phyloP scores from a whole-genome alignment of 2,329 filamentous ascomycete genomes.

The Penicillium griseofulvum region DNA sequence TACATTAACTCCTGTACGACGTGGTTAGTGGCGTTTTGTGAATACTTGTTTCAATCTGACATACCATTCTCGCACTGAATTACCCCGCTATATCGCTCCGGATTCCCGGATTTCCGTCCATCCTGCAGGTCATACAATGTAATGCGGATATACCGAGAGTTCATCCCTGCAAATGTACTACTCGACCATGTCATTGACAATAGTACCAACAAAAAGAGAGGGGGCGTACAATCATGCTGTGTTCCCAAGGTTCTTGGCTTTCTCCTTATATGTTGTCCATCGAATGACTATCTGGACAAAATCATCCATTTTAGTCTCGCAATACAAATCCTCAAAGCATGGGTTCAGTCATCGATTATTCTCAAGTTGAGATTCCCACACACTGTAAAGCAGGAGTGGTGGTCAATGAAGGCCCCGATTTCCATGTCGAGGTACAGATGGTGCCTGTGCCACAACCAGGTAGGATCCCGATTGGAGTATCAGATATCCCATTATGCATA shows the following conservation, averaged over 20 bases:
- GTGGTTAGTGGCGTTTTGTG: slow-evolving; percentile 8
- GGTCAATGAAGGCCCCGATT: slow-evolving; percentile 51
- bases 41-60: slow-evolving; percentile 11
- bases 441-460: slow-evolving; percentile 51
- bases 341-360: slow-evolving; percentile 4
- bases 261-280: background rate
- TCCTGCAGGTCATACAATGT: too few relatives aligned
- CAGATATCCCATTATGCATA: background rate
- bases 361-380: slow-evolving; percentile 40
- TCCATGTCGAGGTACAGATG: slow-evolving; percentile 48
- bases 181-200: background rate
- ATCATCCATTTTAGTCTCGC: background rate
- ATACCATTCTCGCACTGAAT: background rate
- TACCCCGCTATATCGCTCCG: background rate
- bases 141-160: background rate
- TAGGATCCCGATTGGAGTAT: slow-evolving; percentile 18
- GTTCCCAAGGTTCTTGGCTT: slow-evolving; percentile 2
- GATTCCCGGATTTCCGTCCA: background rate
- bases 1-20: background rate
- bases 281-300: too few relatives aligned
- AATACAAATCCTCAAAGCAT: slow-evolving; percentile 1
- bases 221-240: background rate
- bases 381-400: slow-evolving; percentile 53
- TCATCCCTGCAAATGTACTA: background rate
- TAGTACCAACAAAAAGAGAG: slow-evolving; percentile 6